A percentile compares a stretch with the other conserved stretches of the same genome.
phyloP scores from a whole-genome alignment of 768 basidiomycete species.

The Guyanaporus albipodus region DNA sequence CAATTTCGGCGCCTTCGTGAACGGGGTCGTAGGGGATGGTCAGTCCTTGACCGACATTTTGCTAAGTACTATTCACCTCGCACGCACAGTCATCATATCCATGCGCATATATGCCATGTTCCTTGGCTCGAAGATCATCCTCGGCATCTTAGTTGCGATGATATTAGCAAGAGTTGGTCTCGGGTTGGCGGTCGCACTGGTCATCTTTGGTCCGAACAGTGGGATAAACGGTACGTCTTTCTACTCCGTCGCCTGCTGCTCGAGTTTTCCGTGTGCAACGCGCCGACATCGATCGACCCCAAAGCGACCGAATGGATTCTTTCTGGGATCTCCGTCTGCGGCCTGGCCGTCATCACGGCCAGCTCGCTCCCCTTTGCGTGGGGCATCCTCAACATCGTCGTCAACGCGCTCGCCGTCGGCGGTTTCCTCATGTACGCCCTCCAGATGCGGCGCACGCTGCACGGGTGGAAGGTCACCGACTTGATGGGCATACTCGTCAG shows the following conservation, averaged over 20 bases:
- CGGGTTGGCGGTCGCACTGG: slow-evolving; percentile 5
- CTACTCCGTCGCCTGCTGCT: too few relatives aligned
- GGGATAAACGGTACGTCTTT: slow-evolving; percentile 13
- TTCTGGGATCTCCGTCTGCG: slow-evolving; percentile 15
- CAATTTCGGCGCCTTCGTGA: slow-evolving; percentile 14
- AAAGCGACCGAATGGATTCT: slow-evolving; percentile 16
- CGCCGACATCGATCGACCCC: not conserved
- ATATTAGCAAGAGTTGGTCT: slow-evolving; percentile 7
- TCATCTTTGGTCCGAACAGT: slow-evolving; percentile 15
- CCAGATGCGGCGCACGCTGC: slow-evolving; percentile 2
- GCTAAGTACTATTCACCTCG: not conserved
- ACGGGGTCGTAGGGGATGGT: slow-evolving; percentile 11
- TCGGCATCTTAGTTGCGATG: slow-evolving; percentile 4
- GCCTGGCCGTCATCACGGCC: not conserved
- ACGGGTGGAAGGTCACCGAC: slow-evolving; percentile 9
- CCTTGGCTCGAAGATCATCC: slow-evolving; percentile 8
- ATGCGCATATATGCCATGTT: slow-evolving; percentile 24
- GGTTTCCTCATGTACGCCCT: slow-evolving; percentile 12
- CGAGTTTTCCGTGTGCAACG: too few relatives aligned
- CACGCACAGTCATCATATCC: slow-evolving; percentile 12
- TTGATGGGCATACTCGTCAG: slow-evolving; percentile 14
- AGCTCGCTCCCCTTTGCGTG: slow-evolving; percentile 13
- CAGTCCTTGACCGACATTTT: not conserved
- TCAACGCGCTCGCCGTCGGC: slow-evolving; percentile 10
- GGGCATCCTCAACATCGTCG: slow-evolving; percentile 10